Conservation (phyloP, 2,329 filamentous ascomycete species). For the Aspergillus melleus region DNA sequence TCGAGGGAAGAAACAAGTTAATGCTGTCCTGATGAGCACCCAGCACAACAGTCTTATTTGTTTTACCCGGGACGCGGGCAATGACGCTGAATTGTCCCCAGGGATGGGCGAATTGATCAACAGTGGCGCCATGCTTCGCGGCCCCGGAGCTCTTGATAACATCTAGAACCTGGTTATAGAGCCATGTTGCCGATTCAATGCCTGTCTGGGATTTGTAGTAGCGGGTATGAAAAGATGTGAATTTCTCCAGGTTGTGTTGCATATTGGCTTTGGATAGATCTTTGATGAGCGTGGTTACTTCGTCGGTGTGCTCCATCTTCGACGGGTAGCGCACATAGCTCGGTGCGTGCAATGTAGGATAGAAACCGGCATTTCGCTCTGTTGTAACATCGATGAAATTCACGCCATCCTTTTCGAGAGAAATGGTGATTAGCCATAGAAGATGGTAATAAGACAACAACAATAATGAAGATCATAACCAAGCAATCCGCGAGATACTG, state of each 20-base stretch:
- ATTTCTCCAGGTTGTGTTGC: slow-evolving; percentile 71
- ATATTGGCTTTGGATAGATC: slow-evolving; percentile 75
- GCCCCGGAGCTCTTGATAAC: slow-evolving; percentile 73
- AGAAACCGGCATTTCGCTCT: slow-evolving; percentile 60
- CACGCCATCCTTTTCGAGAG: slow-evolving; percentile 64
- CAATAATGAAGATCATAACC: background rate
- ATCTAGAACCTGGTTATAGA: slow-evolving; percentile 70
- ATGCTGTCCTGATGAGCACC: slow-evolving; percentile 95
- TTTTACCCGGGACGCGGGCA: slow-evolving; percentile 83
- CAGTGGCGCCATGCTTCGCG: slow-evolving; percentile 63
- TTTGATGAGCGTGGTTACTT: slow-evolving; percentile 66
- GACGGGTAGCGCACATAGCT: slow-evolving; percentile 63
- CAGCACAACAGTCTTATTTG: slow-evolving; percentile 80
- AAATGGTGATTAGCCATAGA: slow-evolving; percentile 7
- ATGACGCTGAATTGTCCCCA: slow-evolving; percentile 94
- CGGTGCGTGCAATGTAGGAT: slow-evolving; percentile 43
- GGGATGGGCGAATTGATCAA: slow-evolving; percentile 72
- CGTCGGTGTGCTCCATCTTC: slow-evolving; percentile 64
- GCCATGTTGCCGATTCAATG: slow-evolving; percentile 82
- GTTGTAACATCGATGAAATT: slow-evolving; percentile 96
- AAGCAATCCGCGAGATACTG: background rate
- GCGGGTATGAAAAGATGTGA: slow-evolving; percentile 60
- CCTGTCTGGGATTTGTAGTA: slow-evolving; percentile 66
- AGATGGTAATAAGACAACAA: background rate
- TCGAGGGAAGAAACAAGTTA: slow-evolving; percentile 83